phyloP scores from a whole-genome alignment of 352 stramenopile genomes.

The Phytophthora boehmeriae region DNA sequence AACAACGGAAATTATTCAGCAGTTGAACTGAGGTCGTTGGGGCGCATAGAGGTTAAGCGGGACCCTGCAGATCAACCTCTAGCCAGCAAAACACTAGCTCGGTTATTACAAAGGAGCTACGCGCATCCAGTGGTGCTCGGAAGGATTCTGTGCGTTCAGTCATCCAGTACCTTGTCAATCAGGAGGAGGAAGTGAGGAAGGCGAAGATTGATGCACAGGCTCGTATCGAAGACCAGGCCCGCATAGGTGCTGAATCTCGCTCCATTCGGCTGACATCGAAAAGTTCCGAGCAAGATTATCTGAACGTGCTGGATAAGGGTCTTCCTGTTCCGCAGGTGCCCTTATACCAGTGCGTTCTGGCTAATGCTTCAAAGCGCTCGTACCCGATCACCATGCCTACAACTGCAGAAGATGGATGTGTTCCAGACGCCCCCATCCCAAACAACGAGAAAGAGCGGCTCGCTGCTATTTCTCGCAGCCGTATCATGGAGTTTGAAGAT shows the following conservation, averaged over 20 bases:
- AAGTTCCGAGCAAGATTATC: conserved; percentile 32
- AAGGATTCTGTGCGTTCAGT: conserved; percentile 48
- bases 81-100: conserved; percentile 24
- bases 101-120: conserved; percentile 28
- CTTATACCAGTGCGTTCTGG: conserved; percentile 45
- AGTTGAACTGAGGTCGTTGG: conserved; percentile 20
- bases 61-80: conserved; percentile 20
- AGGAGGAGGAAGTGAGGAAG: conserved; percentile 24
- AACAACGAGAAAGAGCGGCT: conserved; percentile 53
- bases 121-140: conserved; percentile 23
- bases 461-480: conserved; percentile 40
- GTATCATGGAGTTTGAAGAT: conserved; percentile 49
- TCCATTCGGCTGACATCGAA: conserved; percentile 15
- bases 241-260: conserved; percentile 2
- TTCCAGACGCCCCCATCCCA: conserved; percentile 35
- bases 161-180: conserved; percentile 55
- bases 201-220: conserved; percentile 9
- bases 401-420: conserved; percentile 24
- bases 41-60: conserved; percentile 19
- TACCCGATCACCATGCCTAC: conserved; percentile 44
- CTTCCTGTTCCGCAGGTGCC: conserved; percentile 27
- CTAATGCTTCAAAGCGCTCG: conserved; percentile 41
- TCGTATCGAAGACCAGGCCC: background rate
- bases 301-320: conserved; percentile 19
- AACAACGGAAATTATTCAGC: conserved; percentile 52